Evolutionary conservation across 768 basidiomycete species (phyloP), one percentile per base, ranked within the genome.

Genomic region (Tricholoma matsutake): DNA sequence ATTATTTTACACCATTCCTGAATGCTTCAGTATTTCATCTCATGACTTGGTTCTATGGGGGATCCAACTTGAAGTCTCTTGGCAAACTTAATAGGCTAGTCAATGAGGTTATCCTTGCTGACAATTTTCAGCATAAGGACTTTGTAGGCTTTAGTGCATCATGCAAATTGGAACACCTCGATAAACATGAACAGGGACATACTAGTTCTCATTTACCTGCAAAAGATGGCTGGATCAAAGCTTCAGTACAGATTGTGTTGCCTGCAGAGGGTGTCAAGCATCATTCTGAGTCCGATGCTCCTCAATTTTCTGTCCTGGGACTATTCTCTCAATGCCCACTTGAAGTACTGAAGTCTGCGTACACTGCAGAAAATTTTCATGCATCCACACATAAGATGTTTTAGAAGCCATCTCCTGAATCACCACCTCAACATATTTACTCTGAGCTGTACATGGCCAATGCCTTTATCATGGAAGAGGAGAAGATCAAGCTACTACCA

Each of bases 251-350:
- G 58, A 72, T 66, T 34, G 56, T 28, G 10, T 70, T 65, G 35
- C 75, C 60, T 32, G 32, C 32, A 32, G 32, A 32, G 32, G 32
- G 32, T 32, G 32, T 32, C 32, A 32, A 32, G 32, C 32, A 32
- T 20, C 0, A 7, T 2, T 63, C 65, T 0, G 73, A 77, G 55
- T 65, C 20, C 0, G 62, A 62, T 13, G 73, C 75, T 5, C 75
- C 73, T 1, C 56, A 58, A 4, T 71, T 77, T 52, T 56, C 66
- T 10, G 67, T 81, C 18, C 29, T 54, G 2, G 71, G 70, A 10
- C 35, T 79, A 2, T 63, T 64, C 35, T 66, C 73, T 32, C 9
- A 9, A 32, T 9, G 9, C 32, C 32, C 32, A 32, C 32, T 32
- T 32, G 32, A 32, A 32, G 32, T 32, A 32, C 32, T 32, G 32